phyloP scores from a whole-genome alignment of 1,284 basidiomycete species.

The Trametes sp. region DNA sequence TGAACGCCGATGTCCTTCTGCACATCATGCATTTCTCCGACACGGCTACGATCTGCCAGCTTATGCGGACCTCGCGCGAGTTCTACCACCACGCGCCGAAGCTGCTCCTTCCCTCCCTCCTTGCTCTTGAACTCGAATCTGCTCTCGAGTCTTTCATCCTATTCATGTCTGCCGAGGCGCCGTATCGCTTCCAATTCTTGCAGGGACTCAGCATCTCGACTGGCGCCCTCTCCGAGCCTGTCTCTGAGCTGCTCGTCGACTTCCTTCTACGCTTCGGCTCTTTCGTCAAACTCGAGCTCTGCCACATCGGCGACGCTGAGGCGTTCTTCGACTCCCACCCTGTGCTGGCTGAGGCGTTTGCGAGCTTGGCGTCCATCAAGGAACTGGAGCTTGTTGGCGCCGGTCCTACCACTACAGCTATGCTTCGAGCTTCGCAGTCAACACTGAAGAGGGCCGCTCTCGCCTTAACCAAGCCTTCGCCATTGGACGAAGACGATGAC shows the following conservation, averaged over 20 bases:
- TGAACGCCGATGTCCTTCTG: background rate
- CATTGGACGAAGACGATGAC: no score
- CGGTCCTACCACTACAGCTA: background rate
- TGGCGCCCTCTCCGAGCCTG: background rate
- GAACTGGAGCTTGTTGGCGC: background rate
- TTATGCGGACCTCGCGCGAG: background rate
- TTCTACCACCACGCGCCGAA: background rate
- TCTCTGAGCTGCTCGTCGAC: background rate
- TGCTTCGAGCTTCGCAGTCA: no score
- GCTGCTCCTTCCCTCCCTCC: background rate
- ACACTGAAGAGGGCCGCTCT: no score
- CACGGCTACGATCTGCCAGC: background rate
- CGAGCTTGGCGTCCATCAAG: background rate
- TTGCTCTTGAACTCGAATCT: background rate
- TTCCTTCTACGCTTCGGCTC: background rate
- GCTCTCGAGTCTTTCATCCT: background rate
- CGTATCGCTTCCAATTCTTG: background rate
- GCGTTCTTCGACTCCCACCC: background rate
- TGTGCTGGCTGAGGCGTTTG: background rate
- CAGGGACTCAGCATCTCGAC: background rate
- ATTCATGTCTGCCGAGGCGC: background rate
- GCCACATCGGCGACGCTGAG: background rate
- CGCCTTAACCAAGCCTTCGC: no score
- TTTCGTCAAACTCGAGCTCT: background rate
- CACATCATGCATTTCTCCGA: background rate